Conservation (phyloP, 495 filamentous ascomycete species). For the Viridothelium virens region DNA sequence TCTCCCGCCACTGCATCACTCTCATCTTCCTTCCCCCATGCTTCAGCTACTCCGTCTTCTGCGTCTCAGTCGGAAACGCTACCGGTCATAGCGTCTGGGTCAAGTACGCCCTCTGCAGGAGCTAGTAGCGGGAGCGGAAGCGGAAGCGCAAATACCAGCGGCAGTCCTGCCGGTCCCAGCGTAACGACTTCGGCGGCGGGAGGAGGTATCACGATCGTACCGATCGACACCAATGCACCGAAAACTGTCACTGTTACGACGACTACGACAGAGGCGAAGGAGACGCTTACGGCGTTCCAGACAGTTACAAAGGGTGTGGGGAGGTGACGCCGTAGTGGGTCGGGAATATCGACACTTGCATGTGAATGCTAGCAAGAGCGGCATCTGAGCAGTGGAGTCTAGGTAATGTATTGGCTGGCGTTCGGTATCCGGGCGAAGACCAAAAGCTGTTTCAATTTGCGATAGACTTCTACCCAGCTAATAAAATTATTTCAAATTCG, state of each 20-base stretch:
- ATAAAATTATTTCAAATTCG: no score
- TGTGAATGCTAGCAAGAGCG: no score
- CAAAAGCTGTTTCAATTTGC: not conserved
- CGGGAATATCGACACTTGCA: no score
- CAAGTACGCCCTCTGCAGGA: not conserved
- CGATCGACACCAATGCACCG: not conserved
- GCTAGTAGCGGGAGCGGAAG: no score
- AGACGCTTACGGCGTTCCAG: constrained; percentile 1
- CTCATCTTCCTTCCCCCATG: not conserved
- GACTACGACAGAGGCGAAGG: constrained; percentile 1
- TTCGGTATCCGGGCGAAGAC: no score
- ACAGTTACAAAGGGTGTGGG: not conserved
- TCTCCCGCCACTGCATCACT: not conserved
- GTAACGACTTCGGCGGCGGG: not conserved
- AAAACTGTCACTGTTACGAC: constrained; percentile 5
- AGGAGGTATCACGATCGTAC: not conserved
- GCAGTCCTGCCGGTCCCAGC: not conserved
- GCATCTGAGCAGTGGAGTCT: no score
- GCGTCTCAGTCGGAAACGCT: not conserved
- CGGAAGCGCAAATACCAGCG: not conserved
- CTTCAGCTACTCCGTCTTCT: not conserved
- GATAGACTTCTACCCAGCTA: not conserved
- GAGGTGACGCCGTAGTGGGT: not conserved
- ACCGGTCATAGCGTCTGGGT: not conserved
- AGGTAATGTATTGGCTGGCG: no score